Evolutionary conservation across 129 eudicot genomes (phyloP).

Genomic region (Escallonia herrerae): DNA sequence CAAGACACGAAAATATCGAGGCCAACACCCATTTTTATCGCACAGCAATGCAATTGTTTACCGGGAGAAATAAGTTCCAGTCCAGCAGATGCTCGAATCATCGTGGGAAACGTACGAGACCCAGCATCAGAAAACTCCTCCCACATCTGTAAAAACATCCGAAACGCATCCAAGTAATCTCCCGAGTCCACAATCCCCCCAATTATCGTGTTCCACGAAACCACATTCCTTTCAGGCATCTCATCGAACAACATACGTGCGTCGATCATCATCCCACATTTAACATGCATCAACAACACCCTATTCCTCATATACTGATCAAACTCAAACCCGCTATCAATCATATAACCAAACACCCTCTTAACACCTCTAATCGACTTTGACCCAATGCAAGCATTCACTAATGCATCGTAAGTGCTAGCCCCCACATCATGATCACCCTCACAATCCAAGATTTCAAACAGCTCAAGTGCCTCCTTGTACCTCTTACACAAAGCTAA

Average conservation of each 20-base stretch:
- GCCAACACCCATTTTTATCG: conserved; percentile 48
- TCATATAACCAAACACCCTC: conserved; percentile 49
- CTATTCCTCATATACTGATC: conserved; percentile 80
- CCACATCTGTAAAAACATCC: conserved; percentile 62
- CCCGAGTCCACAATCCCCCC: conserved; percentile 72
- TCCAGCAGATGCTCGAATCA: conserved; percentile 78
- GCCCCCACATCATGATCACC: conserved; percentile 30
- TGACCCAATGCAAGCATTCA: conserved; percentile 66
- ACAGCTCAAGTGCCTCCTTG: conserved; percentile 68
- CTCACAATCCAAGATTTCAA: conserved; percentile 58
- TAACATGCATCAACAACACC: conserved; percentile 80
- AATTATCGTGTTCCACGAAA: conserved; percentile 79
- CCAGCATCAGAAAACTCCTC: conserved; percentile 46
- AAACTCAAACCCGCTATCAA: conserved; percentile 40
- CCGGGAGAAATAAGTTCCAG: conserved; percentile 58
- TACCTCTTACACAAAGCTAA: conserved; percentile 47
- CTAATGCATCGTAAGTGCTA: conserved; percentile 70
- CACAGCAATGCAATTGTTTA: conserved; percentile 64
- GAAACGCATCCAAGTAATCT: conserved; percentile 52
- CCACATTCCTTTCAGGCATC: conserved; percentile 65
- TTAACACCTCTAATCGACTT: conserved; percentile 76
- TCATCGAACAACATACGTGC: conserved; percentile 61
- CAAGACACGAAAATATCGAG: conserved; percentile 61
- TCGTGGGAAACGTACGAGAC: conserved; percentile 54
- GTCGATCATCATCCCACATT: conserved; percentile 84